These are phyloP conservation scores for Gloeophyllum trabeum DNA, from an alignment of 768 basidiomycete genomes.

Conservation along the genomic window DNA sequence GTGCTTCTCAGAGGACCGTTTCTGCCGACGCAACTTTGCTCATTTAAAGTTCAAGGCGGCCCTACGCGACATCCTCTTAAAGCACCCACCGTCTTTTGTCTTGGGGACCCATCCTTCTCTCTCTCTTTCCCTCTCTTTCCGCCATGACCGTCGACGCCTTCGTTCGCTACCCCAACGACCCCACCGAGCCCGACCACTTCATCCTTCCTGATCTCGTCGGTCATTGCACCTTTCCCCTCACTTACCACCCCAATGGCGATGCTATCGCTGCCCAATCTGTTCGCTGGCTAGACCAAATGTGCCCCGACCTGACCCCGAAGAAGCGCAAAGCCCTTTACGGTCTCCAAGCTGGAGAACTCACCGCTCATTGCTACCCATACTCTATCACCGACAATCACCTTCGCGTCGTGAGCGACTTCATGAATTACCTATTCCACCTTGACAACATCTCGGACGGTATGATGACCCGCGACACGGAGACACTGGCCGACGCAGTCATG, in stretches of 20 bases:
- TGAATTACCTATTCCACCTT: conserved; percentile 34
- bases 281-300: conserved; percentile 19
- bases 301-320: conserved; percentile 19
- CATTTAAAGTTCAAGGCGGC: too few relatives aligned
- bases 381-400: conserved; percentile 39
- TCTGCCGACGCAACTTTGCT: too few relatives aligned
- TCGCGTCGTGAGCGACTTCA: conserved; percentile 56
- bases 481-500: conserved; percentile 16
- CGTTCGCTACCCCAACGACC: background rate
- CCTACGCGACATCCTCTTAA: too few relatives aligned
- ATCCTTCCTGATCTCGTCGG: conserved; percentile 29
- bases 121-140: background rate
- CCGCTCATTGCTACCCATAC: conserved; percentile 52
- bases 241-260: conserved; percentile 20
- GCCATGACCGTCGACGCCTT: background rate
- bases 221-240: conserved; percentile 25
- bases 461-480: conserved; percentile 6
- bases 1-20: too few relatives aligned
- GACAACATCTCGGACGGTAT: conserved; percentile 29
- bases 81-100: too few relatives aligned
- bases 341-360: conserved; percentile 55
- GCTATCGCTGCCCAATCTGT: conserved; percentile 25
- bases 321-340: conserved; percentile 30
- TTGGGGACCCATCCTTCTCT: too few relatives aligned
- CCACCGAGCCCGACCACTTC: conserved; percentile 10